These are phyloP conservation scores for Paramyrothecium roridum DNA, from an alignment of 2,329 filamentous ascomycete species.

Conservation along the genomic window DNA sequence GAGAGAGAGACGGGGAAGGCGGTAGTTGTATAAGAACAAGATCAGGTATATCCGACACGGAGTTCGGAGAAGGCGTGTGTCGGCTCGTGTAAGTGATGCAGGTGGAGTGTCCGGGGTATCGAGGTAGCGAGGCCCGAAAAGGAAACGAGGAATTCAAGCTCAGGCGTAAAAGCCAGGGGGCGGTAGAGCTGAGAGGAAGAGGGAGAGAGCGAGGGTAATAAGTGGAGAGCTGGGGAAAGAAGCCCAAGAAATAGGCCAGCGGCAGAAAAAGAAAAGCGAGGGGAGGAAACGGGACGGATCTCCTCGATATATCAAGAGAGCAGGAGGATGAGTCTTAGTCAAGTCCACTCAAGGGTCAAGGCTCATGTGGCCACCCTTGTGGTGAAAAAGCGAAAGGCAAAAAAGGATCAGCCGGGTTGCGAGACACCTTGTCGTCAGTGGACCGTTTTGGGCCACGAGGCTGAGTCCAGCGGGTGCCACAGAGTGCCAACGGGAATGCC, in stretches of 20 bases:
- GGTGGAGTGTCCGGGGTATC: not conserved
- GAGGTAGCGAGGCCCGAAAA: not conserved
- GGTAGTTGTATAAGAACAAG: not conserved
- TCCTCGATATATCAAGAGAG: constrained; percentile 24
- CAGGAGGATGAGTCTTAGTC: constrained; percentile 7
- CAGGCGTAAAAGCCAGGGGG: not conserved
- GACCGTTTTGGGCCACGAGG: constrained; percentile 41
- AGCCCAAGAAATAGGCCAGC: not conserved
- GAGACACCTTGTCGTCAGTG: constrained; percentile 30
- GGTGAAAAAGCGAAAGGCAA: constrained; percentile 7
- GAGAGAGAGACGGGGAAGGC: constrained; percentile 6
- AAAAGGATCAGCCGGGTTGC: constrained; percentile 8
- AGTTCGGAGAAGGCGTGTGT: not conserved
- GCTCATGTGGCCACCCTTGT: constrained; percentile 24
- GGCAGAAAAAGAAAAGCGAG: not conserved
- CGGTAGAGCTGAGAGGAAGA: not conserved
- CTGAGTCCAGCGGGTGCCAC: constrained; percentile 25
- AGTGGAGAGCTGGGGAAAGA: not conserved
- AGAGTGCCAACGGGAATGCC: constrained; percentile 8
- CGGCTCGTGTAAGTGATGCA: constrained; percentile 6
- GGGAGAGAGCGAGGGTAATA: not conserved
- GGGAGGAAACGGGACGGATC: constrained; percentile 12
- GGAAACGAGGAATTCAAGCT: not conserved
- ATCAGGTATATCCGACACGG: too few species aligned
- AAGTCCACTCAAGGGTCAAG: constrained; percentile 2